Evolutionary conservation across 225 moss, liverwort and hornwort genomes (phyloP).

Genomic region (Pseudisothecium myosuroides): DNA sequence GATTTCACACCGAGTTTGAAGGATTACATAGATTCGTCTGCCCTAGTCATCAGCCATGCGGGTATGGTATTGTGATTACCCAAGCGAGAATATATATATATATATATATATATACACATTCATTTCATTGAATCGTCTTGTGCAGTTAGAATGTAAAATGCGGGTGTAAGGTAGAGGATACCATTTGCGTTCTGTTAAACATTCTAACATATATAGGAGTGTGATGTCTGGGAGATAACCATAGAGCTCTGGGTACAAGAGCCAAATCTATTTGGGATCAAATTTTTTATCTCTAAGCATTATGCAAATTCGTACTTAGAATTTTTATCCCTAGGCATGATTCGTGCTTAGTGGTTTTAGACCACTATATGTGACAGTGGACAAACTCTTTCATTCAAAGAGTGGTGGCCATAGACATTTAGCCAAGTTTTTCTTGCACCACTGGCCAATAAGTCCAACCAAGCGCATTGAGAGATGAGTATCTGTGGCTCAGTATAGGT

Average conservation of each 20-base stretch:
- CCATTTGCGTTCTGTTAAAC: background rate
- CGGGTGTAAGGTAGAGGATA: background rate
- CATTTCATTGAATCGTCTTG: background rate
- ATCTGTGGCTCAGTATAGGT: no score
- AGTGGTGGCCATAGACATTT: no score
- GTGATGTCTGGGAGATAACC: background rate
- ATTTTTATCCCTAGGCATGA: background rate
- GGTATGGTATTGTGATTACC: constrained; percentile 11
- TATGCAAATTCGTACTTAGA: background rate
- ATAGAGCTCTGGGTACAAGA: background rate
- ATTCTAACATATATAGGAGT: background rate
- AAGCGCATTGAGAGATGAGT: background rate
- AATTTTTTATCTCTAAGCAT: background rate
- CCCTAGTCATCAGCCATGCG: constrained; percentile 88
- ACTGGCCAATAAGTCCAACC: background rate
- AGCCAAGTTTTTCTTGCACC: background rate
- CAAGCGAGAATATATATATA: no score
- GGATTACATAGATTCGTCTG: constrained; percentile 50
- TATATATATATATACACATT: no score
- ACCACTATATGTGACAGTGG: background rate
- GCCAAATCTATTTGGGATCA: background rate
- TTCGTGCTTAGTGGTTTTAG: background rate
- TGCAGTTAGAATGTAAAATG: background rate
- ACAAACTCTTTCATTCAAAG: background rate
- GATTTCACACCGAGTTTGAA: constrained; percentile 48